Evolutionary conservation across 345 rosid species (phyloP), one percentile per base, ranked within the genome.

Genomic region (Arabidopsis suecica): DNA sequence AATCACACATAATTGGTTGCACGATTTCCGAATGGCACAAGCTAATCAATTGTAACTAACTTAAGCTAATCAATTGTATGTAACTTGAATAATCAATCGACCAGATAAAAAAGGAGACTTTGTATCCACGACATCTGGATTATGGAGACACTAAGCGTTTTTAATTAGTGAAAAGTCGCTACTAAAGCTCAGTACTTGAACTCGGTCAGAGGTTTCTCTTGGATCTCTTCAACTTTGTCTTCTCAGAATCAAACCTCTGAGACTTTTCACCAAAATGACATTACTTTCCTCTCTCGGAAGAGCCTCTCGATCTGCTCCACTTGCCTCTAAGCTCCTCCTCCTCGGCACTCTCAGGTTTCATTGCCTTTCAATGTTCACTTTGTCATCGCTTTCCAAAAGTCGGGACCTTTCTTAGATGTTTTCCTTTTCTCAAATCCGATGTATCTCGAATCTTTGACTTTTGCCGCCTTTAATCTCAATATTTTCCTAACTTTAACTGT

Each of bases 281-380:
- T 56, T 82, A 10, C 62, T 83, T 32, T 91, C 90, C 68, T 87
- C 87, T 75, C 73, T 91, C 69, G 71, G 75, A 78, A 78, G 82
- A 80, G 93, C 88, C 63, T 89, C 90, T 42, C 51, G 80, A 69
- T 82, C 82, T 73, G 80, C 76, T 58, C 71, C 93, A 57, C 36
- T 85, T 72, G 72, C 69, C 65, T 79, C 89, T 42, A 90, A 82
- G 86, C 86, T 88, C 61, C 73, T 94, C 38, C 70, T 86, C 65
- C 78, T 94, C 81, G 81, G 85, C 69, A 68, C 92, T 58, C 81
- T 90, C 86, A 91, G 97, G 98, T 90, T 81, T 77, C 28, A 34
- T 20, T 10, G 20, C 12, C 28, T 47, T 36, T 49, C 32, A 25
- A 10, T 1, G 6, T 6, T 23, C 41, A 7, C 13, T 69, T 9